phyloP scores from a whole-genome alignment of 2,329 filamentous ascomycete genomes.

The Alternaria angustiovoidea region DNA sequence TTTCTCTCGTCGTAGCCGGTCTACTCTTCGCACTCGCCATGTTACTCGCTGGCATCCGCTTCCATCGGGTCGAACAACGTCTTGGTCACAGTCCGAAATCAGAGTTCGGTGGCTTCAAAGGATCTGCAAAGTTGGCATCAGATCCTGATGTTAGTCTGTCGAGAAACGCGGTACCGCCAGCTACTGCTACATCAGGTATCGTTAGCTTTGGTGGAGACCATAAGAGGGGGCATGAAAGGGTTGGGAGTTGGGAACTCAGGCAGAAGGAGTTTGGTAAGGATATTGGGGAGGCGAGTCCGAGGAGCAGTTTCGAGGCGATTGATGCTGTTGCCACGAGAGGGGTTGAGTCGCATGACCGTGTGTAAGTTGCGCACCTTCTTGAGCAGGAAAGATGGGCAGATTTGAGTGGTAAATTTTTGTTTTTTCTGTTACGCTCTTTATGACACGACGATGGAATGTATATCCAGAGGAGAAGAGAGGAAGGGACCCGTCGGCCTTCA shows the following conservation, averaged over 20 bases:
- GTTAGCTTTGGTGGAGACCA: conserved; percentile 22
- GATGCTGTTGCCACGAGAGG: conserved; percentile 51
- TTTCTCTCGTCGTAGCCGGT: conserved; percentile 58
- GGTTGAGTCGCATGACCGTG: conserved; percentile 58
- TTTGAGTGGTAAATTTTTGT: not conserved
- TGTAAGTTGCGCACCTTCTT: conserved; percentile 45
- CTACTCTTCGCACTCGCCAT: conserved; percentile 54
- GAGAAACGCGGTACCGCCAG: conserved; percentile 52
- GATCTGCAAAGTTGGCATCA: conserved; percentile 61
- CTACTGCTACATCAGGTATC: conserved; percentile 2
- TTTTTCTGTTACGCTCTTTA: conserved; percentile 5
- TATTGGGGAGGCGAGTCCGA: conserved; percentile 33
- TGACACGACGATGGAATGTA: not conserved
- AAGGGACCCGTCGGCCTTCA: conserved; percentile 12
- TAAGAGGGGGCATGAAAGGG: conserved; percentile 58
- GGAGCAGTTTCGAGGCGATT: conserved; percentile 57
- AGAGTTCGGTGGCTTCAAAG: conserved; percentile 64
- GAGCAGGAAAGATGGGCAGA: not conserved
- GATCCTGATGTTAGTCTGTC: conserved; percentile 62
- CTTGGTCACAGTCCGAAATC: conserved; percentile 38
- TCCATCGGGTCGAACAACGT: conserved; percentile 51
- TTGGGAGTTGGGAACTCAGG: conserved; percentile 66
- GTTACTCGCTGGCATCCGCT: conserved; percentile 56
- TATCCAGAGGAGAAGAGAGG: not conserved
- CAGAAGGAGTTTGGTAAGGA: conserved; percentile 47